Conservation (phyloP, 805 yeast genomes). For the Cyberlindnera sargentensis region DNA sequence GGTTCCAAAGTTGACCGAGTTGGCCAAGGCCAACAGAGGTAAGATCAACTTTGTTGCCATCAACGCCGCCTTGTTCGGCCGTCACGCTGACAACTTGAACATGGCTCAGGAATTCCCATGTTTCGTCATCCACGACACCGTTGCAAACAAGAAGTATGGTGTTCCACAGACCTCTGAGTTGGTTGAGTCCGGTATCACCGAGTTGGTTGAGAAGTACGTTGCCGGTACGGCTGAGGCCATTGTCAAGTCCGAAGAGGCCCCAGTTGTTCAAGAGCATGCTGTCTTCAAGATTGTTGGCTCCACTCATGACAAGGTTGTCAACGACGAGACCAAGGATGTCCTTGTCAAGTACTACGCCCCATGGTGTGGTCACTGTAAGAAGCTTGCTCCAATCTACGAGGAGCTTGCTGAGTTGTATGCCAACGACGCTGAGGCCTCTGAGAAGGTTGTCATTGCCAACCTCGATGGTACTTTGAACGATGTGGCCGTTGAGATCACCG, state of each 20-base stretch:
- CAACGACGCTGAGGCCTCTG: conserved; percentile 39
- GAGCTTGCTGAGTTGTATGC: conserved; percentile 71
- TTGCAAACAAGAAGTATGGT: conserved; percentile 68
- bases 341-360: conserved; percentile 92
- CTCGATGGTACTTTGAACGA: conserved; percentile 89
- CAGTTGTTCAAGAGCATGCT: conserved; percentile 71
- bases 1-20: conserved; percentile 42
- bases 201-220: conserved; percentile 56
- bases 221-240: conserved; percentile 64
- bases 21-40: conserved; percentile 75
- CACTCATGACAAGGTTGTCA: conserved; percentile 66
- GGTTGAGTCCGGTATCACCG: conserved; percentile 44
- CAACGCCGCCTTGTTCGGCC: conserved; percentile 73
- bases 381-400: conserved; percentile 80
- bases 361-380: conserved; percentile 97
- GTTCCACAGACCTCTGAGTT: conserved; percentile 51
- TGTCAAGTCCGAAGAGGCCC: conserved; percentile 80
- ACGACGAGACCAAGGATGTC: conserved; percentile 54
- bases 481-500: conserved; percentile 71
- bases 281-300: conserved; percentile 76
- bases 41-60: conserved; percentile 81
- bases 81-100: conserved; percentile 81
- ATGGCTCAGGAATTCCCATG: conserved; percentile 84
- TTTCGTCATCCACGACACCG: conserved; percentile 76
- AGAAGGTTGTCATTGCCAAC: conserved; percentile 70